phyloP scores from a whole-genome alignment of 371 early-diverging fungal genomes.

The Umbelopsis sp. region DNA sequence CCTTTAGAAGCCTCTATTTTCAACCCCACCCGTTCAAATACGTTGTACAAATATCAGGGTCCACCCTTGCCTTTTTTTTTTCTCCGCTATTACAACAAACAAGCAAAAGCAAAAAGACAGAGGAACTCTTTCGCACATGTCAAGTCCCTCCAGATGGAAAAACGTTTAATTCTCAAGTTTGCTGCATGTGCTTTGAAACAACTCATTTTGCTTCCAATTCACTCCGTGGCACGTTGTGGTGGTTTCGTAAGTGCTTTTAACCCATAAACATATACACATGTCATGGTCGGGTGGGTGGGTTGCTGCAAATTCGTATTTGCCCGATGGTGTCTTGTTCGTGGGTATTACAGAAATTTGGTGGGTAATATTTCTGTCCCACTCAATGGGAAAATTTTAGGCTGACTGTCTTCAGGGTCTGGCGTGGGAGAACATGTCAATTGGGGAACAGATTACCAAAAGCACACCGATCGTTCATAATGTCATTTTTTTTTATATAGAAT shows the following conservation, averaged over 20 bases:
- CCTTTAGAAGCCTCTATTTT: no score
- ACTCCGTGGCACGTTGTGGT: no score
- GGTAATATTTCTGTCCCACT: background rate
- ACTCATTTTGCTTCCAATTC: no score
- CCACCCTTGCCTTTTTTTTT: background rate
- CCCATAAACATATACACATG: background rate
- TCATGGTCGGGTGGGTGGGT: no score
- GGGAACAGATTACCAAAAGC: conserved; percentile 14
- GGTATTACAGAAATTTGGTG: background rate
- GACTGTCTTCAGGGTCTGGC: conserved; percentile 12
- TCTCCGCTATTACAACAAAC: background rate
- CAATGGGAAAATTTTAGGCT: background rate
- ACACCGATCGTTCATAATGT: background rate
- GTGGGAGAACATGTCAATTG: conserved; percentile 18
- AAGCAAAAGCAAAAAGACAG: background rate
- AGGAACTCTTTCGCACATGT: no score
- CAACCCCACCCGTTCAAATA: background rate
- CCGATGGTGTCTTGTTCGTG: background rate
- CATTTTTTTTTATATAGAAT: conserved; percentile 4
- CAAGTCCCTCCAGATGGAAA: no score
- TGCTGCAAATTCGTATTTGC: no score
- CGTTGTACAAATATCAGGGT: conserved; percentile 17
- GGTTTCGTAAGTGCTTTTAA: background rate
- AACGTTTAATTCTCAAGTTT: no score
- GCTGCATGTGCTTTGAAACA: no score